These are phyloP conservation scores for Mortierella antarctica DNA, from an alignment of 192 early-diverging fungal genomes.

Conservation along the genomic window DNA sequence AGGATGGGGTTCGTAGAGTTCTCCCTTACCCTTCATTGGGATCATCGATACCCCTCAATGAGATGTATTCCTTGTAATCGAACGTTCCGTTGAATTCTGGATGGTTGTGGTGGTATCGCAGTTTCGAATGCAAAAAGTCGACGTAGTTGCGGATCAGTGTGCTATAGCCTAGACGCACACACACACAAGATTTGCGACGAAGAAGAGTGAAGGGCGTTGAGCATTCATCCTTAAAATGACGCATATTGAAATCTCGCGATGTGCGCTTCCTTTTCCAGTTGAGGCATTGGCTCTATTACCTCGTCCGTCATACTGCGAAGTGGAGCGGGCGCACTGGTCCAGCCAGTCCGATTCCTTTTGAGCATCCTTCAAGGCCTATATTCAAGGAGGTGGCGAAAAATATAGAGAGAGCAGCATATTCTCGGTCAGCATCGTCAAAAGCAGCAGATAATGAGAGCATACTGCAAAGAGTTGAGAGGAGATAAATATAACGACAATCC, in stretches of 20 bases:
- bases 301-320: slow-evolving; percentile 59
- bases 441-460: background rate
- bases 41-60: slow-evolving; percentile 93
- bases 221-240: background rate
- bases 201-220: background rate
- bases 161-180: slow-evolving; percentile 69
- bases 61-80: slow-evolving; percentile 98
- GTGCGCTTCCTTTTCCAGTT: background rate
- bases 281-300: slow-evolving; percentile 18
- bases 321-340: slow-evolving; percentile 72
- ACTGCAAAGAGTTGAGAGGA: background rate
- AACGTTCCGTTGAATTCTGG: slow-evolving; percentile 95
- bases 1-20: background rate
- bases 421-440: background rate
- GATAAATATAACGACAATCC: background rate
- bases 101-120: slow-evolving; percentile 91
- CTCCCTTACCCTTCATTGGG: slow-evolving; percentile 91
- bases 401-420: background rate
- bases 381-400: too few relatives aligned
- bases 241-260: too few relatives aligned
- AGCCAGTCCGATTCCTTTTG: slow-evolving; percentile 85
- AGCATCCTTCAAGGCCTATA: slow-evolving; percentile 85
- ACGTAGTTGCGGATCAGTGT: slow-evolving; percentile 91
- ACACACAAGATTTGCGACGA: too few relatives aligned
- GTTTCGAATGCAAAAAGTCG: slow-evolving; percentile 88